Base-by-base conservation (phyloP, 805 yeast genomes). In the Candida vaughaniae region DNA sequence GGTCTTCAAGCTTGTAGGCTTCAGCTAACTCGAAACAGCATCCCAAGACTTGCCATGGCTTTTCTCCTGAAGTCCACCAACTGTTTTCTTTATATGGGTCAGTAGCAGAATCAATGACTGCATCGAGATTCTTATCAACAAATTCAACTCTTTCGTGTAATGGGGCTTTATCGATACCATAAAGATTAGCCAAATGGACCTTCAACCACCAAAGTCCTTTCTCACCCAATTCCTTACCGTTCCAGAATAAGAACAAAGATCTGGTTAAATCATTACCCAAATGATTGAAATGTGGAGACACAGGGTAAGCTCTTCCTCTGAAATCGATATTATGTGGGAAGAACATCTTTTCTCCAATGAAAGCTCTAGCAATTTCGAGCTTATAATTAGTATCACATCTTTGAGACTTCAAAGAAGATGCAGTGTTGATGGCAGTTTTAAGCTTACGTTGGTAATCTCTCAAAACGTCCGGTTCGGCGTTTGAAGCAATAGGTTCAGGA, bases 331-430 rank as follows among this genome's bases (percentile, higher is more conserved):
- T 83, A 54, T 85, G 91, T 6, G 95, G 93, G 66, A 85, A 85
- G 53, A 74, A 84, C 49, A 85, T 75, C 46, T 62, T 64, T 56
- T 85, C 93, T 16, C 95, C 95, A 39, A 74, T 84, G 62, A 60
- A 83, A 0, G 96, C 96, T 46, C 98, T 75, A 0, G 99, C 98
- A 55, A 93, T 88, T 60, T 93, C 99, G 35, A 93, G 64, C 58
- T 88, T 93, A 60, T 93, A 93, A 58, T 93, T 91, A 45, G 86
- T 73, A 60, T 90, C 97, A 66, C 99, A 93, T 59, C 99, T 78
- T 56, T 82, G 85, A 0, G 98, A 90, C 59, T 93, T 79, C 44
- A 75, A 70, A 16, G 82, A 69, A 8, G 85, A 77, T 42, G 80
- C 80, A 29, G 77, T 81, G 45, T 79, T 76, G 15, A 80, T 71